These are phyloP conservation scores for Colletotrichum spaethianum DNA, from an alignment of 2,329 filamentous ascomycete genomes.

Conservation along the genomic window DNA sequence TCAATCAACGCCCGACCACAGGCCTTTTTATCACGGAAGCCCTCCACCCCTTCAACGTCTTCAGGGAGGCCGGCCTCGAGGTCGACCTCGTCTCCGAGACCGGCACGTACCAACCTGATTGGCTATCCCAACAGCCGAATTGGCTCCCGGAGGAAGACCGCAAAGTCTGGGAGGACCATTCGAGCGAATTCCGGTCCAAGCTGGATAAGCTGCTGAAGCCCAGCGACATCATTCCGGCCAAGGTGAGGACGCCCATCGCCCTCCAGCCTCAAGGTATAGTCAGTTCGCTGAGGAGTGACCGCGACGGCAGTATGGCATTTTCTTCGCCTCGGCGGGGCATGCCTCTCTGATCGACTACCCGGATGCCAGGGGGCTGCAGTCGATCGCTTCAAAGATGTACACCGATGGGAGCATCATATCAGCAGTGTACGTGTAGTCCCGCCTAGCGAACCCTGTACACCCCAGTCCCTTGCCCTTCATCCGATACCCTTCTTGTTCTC, in stretches of 20 bases:
- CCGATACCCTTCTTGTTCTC: not conserved
- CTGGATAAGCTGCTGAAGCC: slow-evolving; percentile 59
- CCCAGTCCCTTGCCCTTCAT: not conserved
- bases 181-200: slow-evolving; percentile 60
- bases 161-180: slow-evolving; percentile 55
- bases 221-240: slow-evolving; percentile 48
- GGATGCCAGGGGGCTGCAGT: slow-evolving; percentile 55
- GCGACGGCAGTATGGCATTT: slow-evolving; percentile 49
- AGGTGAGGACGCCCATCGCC: not conserved
- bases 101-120: slow-evolving; percentile 59
- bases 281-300: not conserved
- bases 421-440: slow-evolving; percentile 48
- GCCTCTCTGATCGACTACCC: slow-evolving; percentile 63
- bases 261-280: not conserved
- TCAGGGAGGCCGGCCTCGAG: slow-evolving; percentile 60
- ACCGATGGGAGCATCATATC: slow-evolving; percentile 57
- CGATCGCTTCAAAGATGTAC: slow-evolving; percentile 57
- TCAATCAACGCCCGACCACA: slow-evolving; percentile 43
- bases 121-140: slow-evolving; percentile 58
- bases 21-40: slow-evolving; percentile 64
- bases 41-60: slow-evolving; percentile 62
- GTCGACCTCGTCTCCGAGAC: slow-evolving; percentile 63
- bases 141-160: slow-evolving; percentile 58
- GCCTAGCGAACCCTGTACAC: not conserved
- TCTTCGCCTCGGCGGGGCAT: slow-evolving; percentile 60